A percentile compares a stretch with the other conserved stretches of the same genome.
These are phyloP conservation scores for Naematelia aurantialba DNA, from an alignment of 768 basidiomycete genomes.

Conservation along the genomic window DNA sequence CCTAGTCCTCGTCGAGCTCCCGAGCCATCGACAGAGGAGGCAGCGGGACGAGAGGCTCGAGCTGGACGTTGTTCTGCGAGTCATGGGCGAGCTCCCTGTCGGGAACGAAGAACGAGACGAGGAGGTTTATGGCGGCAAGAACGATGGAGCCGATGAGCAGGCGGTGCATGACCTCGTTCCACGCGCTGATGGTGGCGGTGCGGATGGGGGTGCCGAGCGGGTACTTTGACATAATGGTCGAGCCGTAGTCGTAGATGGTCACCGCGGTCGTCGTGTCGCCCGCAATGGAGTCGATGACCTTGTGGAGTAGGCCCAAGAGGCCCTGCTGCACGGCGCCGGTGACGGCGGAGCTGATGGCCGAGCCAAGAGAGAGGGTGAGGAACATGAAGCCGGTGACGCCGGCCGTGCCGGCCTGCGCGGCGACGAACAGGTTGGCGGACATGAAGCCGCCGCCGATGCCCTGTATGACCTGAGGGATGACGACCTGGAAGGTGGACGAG, in stretches of 20 bases:
- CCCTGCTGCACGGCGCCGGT: constrained; percentile 3
- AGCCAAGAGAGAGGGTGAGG: neutral
- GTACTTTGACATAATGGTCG: neutral
- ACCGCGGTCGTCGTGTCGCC: neutral
- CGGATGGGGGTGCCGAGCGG: constrained; percentile 3
- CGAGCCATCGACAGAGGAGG: neutral
- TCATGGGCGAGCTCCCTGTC: neutral
- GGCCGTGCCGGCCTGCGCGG: constrained; percentile 1
- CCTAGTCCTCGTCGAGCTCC: neutral
- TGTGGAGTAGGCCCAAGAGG: neutral
- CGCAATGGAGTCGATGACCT: constrained; percentile 4
- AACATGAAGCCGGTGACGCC: constrained; percentile 6
- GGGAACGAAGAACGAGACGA: neutral
- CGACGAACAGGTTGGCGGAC: constrained; percentile 6
- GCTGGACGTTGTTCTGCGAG: constrained; percentile 4
- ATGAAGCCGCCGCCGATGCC: constrained; percentile 10
- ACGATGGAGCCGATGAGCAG: constrained; percentile 1
- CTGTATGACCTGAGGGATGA: constrained; percentile 8
- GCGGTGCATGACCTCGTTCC: constrained; percentile 4
- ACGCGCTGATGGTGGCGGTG: constrained; percentile 1
- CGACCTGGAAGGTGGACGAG: constrained; percentile 4
- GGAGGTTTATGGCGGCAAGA: neutral
- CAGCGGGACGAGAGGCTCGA: neutral
- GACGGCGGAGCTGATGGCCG: constrained; percentile 4
- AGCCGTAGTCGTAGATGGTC: neutral